A percentile compares a stretch with the other conserved stretches of the same genome.
Evolutionary conservation across 352 stramenopile species (phyloP).

Genomic region (Pythium coloratum): DNA sequence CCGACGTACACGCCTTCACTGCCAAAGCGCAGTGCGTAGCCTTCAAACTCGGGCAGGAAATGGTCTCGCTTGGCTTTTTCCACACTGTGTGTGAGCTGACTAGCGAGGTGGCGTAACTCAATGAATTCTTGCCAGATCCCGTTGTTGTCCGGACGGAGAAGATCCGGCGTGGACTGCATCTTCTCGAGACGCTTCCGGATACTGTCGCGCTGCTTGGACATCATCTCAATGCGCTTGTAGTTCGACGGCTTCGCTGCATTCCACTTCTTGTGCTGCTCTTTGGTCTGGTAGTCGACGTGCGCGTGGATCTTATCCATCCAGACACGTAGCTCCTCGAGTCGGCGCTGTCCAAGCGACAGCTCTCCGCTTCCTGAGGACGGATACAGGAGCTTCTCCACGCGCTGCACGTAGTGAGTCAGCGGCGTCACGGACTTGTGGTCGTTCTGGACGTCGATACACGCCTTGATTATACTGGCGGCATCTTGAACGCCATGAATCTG

Average conservation of each 20-base stretch:
- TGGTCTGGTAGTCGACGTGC: slow-evolving; percentile 41
- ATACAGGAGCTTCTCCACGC: slow-evolving; percentile 51
- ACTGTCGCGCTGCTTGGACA: slow-evolving; percentile 51
- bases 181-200: slow-evolving; percentile 63
- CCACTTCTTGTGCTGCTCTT: slow-evolving; percentile 51
- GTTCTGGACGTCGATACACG: slow-evolving; percentile 51
- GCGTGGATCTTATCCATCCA: slow-evolving; percentile 55
- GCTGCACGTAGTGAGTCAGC: slow-evolving; percentile 47
- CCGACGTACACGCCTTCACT: slow-evolving; percentile 72
- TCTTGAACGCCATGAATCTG: slow-evolving; percentile 36
- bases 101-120: slow-evolving; percentile 61
- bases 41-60: slow-evolving; percentile 61
- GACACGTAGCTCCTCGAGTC: slow-evolving; percentile 44
- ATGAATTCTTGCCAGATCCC: slow-evolving; percentile 64
- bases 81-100: slow-evolving; percentile 56
- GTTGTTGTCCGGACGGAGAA: slow-evolving; percentile 52
- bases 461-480: slow-evolving; percentile 52
- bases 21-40: slow-evolving; percentile 61
- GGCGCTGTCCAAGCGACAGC: slow-evolving; percentile 12
- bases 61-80: slow-evolving; percentile 70
- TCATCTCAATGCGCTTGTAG: slow-evolving; percentile 66
- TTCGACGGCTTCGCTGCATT: slow-evolving; percentile 57
- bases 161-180: slow-evolving; percentile 44
- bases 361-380: slow-evolving; percentile 22
- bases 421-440: slow-evolving; percentile 38